Evolutionary conservation across 345 rosid species (phyloP), one percentile per base, ranked within the genome.

Genomic region (Adansonia digitata): DNA sequence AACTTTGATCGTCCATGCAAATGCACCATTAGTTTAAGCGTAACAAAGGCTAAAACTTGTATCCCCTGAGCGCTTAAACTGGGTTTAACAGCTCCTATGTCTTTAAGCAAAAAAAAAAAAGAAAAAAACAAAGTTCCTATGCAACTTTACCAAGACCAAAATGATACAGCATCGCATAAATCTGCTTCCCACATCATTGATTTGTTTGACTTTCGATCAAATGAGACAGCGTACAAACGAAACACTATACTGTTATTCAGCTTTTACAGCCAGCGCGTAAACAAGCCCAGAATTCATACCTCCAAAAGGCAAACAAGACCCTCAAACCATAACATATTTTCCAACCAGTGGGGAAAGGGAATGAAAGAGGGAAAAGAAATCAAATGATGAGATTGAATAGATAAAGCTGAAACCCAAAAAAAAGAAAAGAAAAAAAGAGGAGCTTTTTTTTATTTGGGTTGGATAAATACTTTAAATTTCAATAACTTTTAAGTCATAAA

Each of bases 91-190:
- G 7, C 39, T 37, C 39, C 7, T 3, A 37, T 37, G 39, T 37
- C 3, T 37, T 31, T n/a, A n/a, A n/a, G n/a, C n/a, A n/a, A n/a
- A n/a, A n/a, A n/a, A n/a, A n/a, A n/a, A n/a, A n/a, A n/a, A n/a
- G n/a, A n/a, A n/a, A 46, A 13, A 17, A 48, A 5, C 15, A 17
- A 31, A 34, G 14, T 35, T 52, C 53, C 39, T 17, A 52, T 17
- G 63, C 59, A 49, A 31, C 64, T 49, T 66, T 66, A 26, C 46
- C 71, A 34, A 74, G 35, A 52, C 68, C 15, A 61, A 51, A 20
- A 48, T 39, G 31, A 27, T 18, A 18, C 24, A 27, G 39, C 39
- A 35, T 61, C 53, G 20, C 52, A 35, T 17, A 7, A 59, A 13
- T 52, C 55, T 46, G 14, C n/a, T 70, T 59, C 49, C 31, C 67